Evolutionary conservation across 192 early-diverging fungal species (phyloP).

Genomic region (Rhizophagus prolifer): DNA sequence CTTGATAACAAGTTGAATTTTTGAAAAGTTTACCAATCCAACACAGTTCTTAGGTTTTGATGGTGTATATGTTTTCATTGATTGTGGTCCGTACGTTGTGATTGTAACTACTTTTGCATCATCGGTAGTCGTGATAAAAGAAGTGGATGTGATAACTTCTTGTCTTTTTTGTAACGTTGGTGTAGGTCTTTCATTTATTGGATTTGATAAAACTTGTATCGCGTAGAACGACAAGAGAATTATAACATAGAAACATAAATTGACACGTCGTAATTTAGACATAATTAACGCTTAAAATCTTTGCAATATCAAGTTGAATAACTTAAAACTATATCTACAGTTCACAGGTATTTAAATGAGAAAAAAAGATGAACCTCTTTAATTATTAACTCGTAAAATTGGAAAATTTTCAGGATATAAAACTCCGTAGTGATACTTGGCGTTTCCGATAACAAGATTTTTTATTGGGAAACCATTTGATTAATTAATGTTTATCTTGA

Average conservation of each 20-base stretch:
- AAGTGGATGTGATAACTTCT: neutral
- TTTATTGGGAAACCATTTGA: no score
- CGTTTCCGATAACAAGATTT: no score
- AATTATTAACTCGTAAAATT: no score
- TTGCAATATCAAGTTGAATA: no score
- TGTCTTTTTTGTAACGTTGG: neutral
- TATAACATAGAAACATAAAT: neutral
- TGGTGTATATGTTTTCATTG: neutral
- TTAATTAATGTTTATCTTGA: no score
- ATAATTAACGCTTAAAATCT: neutral
- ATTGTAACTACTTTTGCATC: neutral
- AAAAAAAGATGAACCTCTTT: no score
- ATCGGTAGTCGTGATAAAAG: neutral
- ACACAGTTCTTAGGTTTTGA: neutral
- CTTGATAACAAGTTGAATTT: no score
- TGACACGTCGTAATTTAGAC: neutral
- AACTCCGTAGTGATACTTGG: no score
- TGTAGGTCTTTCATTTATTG: neutral
- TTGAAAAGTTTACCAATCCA: neutral
- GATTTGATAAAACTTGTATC: constrained; percentile 1
- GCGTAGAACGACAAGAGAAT: neutral
- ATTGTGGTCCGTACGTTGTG: neutral
- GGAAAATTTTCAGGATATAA: no score
- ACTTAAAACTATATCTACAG: no score
- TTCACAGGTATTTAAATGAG: no score